These are phyloP conservation scores for Bryoerythrophyllum caledonicum DNA, from an alignment of 225 moss, liverwort and hornwort genomes.

Conservation along the genomic window DNA sequence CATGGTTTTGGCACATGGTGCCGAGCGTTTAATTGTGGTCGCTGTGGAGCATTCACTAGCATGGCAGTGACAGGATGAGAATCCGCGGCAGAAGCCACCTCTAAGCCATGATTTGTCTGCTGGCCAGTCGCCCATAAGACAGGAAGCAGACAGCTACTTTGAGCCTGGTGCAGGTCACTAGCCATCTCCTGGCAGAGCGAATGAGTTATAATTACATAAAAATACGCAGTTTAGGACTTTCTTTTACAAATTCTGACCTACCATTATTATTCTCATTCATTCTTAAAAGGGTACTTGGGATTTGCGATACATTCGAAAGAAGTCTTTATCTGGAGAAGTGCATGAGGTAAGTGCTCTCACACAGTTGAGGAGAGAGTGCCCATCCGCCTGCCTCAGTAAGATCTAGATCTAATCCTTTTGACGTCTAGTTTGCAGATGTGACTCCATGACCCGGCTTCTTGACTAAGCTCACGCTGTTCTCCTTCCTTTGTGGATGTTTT, in stretches of 20 bases:
- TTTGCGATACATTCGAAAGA: constrained; percentile 70
- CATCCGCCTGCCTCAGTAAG: constrained; percentile 20
- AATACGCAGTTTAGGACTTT: constrained; percentile 32
- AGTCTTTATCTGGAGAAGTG: constrained; percentile 55
- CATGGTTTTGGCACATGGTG: no score
- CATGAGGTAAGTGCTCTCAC: constrained; percentile 64
- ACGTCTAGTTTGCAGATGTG: constrained; percentile 36
- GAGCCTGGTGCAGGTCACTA: constrained; percentile 48
- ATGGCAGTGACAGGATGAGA: constrained; percentile 42
- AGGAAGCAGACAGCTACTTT: constrained; percentile 38
- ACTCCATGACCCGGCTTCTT: constrained; percentile 11
- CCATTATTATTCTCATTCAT: constrained; percentile 49
- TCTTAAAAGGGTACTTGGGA: constrained; percentile 79
- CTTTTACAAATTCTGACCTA: constrained; percentile 43
- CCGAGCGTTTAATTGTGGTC: constrained; percentile 37
- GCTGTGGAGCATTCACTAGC: constrained; percentile 33
- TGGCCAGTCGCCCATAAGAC: constrained; percentile 35
- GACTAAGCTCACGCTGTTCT: constrained; percentile 23
- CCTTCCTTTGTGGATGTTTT: not conserved
- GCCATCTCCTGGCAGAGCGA: constrained; percentile 33
- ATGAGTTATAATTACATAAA: constrained; percentile 16
- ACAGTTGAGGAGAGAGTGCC: constrained; percentile 39
- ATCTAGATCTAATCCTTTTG: constrained; percentile 36
- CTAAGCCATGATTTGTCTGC: constrained; percentile 43
- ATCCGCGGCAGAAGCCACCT: constrained; percentile 26